Evolutionary conservation across 805 yeast species (phyloP), one percentile per base, ranked within the genome.

Genomic region (Kazachstania kunashirensis): DNA sequence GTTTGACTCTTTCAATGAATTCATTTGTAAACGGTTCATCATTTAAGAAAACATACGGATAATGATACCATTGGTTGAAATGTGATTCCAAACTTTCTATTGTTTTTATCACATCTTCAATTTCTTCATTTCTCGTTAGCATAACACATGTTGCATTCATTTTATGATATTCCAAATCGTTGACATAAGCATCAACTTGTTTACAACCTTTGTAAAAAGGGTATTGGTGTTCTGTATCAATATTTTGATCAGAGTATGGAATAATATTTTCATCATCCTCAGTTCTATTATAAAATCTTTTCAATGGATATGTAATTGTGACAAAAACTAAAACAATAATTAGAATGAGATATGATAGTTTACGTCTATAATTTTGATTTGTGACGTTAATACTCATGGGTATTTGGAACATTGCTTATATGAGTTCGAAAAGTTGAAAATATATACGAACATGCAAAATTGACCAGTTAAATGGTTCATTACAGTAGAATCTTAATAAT

Each of bases 51-150:
- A 85, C 79, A 79, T 94, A 92, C 0, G 96, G 96, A 54, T 92
- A 92, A 47, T 81, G 72, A 58, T 70, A 92, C 95, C 95, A 86
- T 50, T 88, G 88, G 57, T 89, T 89, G 63, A 88, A 89, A 55
- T 81, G 95, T 18, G 84, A 67, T 55, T 89, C 97, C 38, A 92
- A 52, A 3, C 89, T 76, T 21, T 65, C 60, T 70, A 89, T 77
- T 3, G 92, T 77, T 40, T 69, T 66, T 2, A 82, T 50, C 1
- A 85, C 95, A 14, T 82, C 94, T 3, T 75, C 70, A 2, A 85
- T 40, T 51, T 89, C 97, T 5, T 73, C 63, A 53, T 89, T 86
- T 42, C 96, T 65, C 0, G 95, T 85, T 33, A 89, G 62, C 54
- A 88, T 79, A 16, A 88, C 86, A 46, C 89, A 69, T 1, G 89